These are phyloP conservation scores for Fusarium xyrophilum DNA, from an alignment of 2,329 filamentous ascomycete genomes.

Conservation along the genomic window DNA sequence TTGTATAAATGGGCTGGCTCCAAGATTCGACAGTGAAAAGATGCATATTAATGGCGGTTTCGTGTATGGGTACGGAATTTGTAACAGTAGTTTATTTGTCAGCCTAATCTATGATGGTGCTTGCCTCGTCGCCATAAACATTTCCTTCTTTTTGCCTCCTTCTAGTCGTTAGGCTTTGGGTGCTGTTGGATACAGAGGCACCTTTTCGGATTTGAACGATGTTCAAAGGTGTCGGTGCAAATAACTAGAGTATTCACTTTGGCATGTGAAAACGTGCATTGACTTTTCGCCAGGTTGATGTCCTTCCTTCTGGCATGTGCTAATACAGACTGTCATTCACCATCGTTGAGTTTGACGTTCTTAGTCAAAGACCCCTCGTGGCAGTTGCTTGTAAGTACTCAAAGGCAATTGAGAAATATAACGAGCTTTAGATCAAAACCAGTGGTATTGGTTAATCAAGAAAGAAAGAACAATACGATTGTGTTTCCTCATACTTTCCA, in stretches of 20 bases:
- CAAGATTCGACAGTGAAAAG: neutral
- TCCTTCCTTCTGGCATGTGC: neutral
- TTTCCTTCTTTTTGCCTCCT: neutral
- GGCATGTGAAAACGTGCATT: neutral
- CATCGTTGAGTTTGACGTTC: neutral
- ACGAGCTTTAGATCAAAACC: neutral
- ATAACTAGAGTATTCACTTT: neutral
- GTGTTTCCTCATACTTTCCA: conserved; percentile 3
- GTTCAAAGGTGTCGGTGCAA: neutral
- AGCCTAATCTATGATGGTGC: conserved; percentile 27
- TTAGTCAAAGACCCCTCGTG: neutral
- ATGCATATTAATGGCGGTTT: conserved; percentile 16
- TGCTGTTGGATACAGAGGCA: neutral
- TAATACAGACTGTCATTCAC: neutral
- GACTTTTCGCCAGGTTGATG: neutral
- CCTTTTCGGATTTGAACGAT: neutral
- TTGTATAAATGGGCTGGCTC: neutral
- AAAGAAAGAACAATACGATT: conserved; percentile 9
- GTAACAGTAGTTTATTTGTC: conserved; percentile 30
- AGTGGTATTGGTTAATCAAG: conserved; percentile 1
- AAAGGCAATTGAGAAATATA: neutral
- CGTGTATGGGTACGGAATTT: conserved; percentile 22
- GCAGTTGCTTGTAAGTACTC: neutral
- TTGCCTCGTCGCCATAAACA: neutral
- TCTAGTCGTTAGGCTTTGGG: neutral